Evolutionary conservation across 306 rosid species (phyloP).

Genomic region (Parietaria judaica): DNA sequence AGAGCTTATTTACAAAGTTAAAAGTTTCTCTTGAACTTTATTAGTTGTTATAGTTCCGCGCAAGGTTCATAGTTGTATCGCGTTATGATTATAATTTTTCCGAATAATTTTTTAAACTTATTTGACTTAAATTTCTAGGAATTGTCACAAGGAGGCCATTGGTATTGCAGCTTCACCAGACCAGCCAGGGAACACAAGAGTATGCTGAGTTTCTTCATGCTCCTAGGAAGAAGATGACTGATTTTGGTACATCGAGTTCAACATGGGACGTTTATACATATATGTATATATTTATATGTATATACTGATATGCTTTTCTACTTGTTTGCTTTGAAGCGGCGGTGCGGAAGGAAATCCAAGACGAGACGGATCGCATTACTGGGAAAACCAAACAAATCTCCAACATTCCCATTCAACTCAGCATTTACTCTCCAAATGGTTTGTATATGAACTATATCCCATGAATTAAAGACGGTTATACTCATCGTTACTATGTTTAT

Average conservation of each 20-base stretch:
- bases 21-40: not conserved
- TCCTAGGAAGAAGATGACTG: conserved; percentile 65
- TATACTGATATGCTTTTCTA: not conserved
- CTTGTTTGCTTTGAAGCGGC: conserved; percentile 49
- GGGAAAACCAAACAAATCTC: conserved; percentile 91
- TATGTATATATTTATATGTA: not conserved
- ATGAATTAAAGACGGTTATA: not conserved
- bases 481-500: not conserved
- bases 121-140: conserved; percentile 32
- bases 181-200: conserved; percentile 55
- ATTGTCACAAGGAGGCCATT: conserved; percentile 95
- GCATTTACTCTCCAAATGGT: conserved; percentile 99
- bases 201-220: conserved; percentile 97
- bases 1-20: not conserved
- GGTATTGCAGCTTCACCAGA: conserved; percentile 92
- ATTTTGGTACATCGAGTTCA: conserved; percentile 52
- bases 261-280: conserved; percentile 5
- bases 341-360: conserved; percentile 87
- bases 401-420: conserved; percentile 85
- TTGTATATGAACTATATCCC: conserved; percentile 24
- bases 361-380: conserved; percentile 95
- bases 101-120: not conserved
- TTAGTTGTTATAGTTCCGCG: not conserved
- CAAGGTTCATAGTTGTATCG: not conserved
- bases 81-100: not conserved